Evolutionary conservation across 164 flowering plant species (phyloP).

Genomic region (Sextonia rubra): DNA sequence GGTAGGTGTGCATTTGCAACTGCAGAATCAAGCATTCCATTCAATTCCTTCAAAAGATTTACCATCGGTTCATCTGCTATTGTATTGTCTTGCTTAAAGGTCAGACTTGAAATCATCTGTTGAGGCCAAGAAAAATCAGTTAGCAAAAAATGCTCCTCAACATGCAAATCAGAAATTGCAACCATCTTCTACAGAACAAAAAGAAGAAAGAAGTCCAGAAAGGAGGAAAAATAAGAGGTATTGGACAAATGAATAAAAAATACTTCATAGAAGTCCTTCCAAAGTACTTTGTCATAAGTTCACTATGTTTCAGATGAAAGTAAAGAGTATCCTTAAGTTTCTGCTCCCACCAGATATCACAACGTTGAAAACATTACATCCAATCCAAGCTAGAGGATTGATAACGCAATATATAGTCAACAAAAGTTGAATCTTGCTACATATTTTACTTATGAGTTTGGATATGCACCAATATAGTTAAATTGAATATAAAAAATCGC

Average conservation of each 20-base stretch:
- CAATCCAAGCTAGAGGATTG: too few species aligned
- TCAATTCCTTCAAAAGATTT: conserved; percentile 68
- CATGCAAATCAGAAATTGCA: background rate
- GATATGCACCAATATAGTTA: too few species aligned
- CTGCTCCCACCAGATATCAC: background rate
- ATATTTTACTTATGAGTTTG: too few species aligned
- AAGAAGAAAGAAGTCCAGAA: background rate
- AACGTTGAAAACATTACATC: too few species aligned
- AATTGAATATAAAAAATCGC: background rate
- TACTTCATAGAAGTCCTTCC: background rate
- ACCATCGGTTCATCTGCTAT: conserved; percentile 75
- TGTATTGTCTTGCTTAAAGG: conserved; percentile 90
- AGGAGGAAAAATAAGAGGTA: too few species aligned
- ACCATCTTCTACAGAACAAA: background rate
- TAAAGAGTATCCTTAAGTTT: too few species aligned
- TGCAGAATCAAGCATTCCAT: conserved; percentile 65
- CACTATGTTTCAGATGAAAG: background rate
- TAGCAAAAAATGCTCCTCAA: conserved; percentile 1
- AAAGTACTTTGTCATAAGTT: background rate
- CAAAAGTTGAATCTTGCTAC: too few species aligned
- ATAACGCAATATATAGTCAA: too few species aligned
- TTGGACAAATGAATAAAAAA: background rate
- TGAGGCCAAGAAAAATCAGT: background rate
- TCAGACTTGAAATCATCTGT: conserved; percentile 83
- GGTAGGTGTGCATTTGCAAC: conserved; percentile 70